Conservation (phyloP, 208 protist species). For the Phytomonas francai region DNA sequence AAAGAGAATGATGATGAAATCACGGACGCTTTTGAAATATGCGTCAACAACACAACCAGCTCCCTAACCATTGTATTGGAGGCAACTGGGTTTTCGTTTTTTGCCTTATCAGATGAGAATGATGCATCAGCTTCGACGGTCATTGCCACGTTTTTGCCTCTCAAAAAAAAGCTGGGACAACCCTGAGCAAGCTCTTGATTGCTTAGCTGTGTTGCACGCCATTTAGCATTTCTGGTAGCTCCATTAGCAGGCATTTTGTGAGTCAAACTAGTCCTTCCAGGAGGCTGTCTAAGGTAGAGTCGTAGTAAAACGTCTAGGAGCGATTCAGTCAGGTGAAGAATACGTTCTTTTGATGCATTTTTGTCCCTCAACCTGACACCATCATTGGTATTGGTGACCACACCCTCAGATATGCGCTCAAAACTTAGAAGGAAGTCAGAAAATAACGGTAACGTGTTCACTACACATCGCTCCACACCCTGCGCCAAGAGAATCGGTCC, state of each 20-base stretch:
- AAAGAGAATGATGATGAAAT: not conserved
- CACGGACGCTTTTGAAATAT: slow-evolving; percentile 1
- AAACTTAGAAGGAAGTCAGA: not conserved
- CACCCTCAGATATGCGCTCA: not conserved
- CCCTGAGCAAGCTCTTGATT: slow-evolving; percentile 1
- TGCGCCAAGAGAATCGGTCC: not conserved
- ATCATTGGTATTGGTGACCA: not conserved
- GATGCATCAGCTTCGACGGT: not conserved
- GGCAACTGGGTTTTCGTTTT: not conserved
- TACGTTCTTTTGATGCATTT: not conserved
- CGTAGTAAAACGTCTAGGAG: not conserved
- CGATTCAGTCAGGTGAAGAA: not conserved
- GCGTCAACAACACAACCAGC: not conserved
- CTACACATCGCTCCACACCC: not conserved
- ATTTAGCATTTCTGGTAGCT: not conserved
- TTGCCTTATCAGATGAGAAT: not conserved
- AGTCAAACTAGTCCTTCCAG: not conserved
- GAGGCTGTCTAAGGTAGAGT: not conserved
- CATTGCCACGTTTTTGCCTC: not conserved
- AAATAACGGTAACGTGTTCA: not conserved
- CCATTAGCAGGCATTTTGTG: not conserved
- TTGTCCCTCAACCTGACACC: not conserved
- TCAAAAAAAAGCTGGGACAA: not conserved
- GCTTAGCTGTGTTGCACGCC: not conserved
- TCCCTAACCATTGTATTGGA: not conserved